Base-by-base conservation (phyloP, 352 stramenopile genomes). In the Globisporangium emineosum region DNA sequence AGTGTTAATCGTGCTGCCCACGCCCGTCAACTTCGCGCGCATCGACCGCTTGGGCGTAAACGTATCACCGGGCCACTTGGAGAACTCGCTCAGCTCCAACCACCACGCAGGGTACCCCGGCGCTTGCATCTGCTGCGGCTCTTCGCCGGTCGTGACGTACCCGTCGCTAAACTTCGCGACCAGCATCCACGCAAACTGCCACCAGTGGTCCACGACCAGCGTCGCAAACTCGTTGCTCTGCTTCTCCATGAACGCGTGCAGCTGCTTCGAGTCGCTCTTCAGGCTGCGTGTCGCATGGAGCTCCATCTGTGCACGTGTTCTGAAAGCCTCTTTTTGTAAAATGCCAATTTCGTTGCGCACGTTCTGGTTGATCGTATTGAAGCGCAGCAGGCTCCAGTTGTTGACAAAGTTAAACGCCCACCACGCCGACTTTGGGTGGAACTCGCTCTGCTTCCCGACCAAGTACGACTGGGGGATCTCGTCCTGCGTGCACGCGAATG, bases 351-450 rank as follows among this genome's bases (percentile, higher is more conserved):
- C 59, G 1, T 23, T 35, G 2, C 67, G 68, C 15, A 93, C 73
- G 15, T 93, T 82, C 15, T 70, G 54, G 60, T 76, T 87, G 64
- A 94, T 93, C 3, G 76, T 72, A 54, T 90, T 83, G 62, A 77
- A 94, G 19, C 85, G 83, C 27, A 94, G 65, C 47, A 91, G 50
- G 52, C 85, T 91, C 86, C 84, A 93, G 68, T 94, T 92, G 76
- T 91, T 91, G 7, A 94, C 86, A 69, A 93, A 89, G 64, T 92
- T 90, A 70, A 94, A 94, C 13, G 83, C 83, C 83, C 86, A 90
- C 86, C 86, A 94, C 19, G 86, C 80, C 32, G 83, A 93, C 29
- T 86, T 60, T 15, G 71, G 55, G 43, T 84, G 66, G 42, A 93
- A 94, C 30, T 86, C 75, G 57, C 81, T 90, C 45, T 91, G 83